Evolutionary conservation across 148 eudicot species (phyloP), one percentile per base, ranked within the genome.

Genomic region (Amaranthus hypochondriacus): DNA sequence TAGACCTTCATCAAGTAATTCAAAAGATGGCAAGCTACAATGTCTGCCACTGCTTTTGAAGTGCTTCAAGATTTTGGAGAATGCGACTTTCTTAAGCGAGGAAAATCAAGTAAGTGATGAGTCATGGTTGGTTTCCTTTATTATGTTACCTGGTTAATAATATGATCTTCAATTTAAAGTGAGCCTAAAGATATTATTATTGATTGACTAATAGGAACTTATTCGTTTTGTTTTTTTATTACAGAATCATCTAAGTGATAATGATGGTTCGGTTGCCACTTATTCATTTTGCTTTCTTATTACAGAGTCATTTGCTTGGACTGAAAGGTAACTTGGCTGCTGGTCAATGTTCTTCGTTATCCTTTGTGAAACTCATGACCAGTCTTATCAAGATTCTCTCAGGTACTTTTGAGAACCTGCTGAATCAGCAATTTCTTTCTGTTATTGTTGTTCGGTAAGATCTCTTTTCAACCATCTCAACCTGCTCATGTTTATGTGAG

Each of bases 61-160:
- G 78, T 91, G 98, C 76, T 81, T 93, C 80, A 93, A 88, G 76
- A 88, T 91, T 67, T 86, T 89, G 97, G 98, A 93, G 84, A 93
- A 93, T 81, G 89, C 92, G 42, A 89, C 95, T 7, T 89, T 93
- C 68, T 86, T 89, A 66, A 93, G 98, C 80, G 84, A 84, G 69
- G 91, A 88, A 77, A 93, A 91, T 83, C 98, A 93, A 95, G 97
- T 91, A 78, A 80, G 48, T 43, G 54, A 44, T 48, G 54, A 47
- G 47, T 54, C 10, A 9, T 71, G n/a, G n/a, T 52, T 28, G 66
- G 14, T 58, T 11, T 18, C 58, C 9, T 49, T 68, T 18, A 18
- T 18, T 18, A 18, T 18, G 18, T 18, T 18, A 18, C 18, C 18
- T 18, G 18, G 18, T 18, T 18, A 18, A 18, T 18, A 18, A 18